phyloP scores from a whole-genome alignment of 176 grass and related monocot species.

The Cenchrus americanus region DNA sequence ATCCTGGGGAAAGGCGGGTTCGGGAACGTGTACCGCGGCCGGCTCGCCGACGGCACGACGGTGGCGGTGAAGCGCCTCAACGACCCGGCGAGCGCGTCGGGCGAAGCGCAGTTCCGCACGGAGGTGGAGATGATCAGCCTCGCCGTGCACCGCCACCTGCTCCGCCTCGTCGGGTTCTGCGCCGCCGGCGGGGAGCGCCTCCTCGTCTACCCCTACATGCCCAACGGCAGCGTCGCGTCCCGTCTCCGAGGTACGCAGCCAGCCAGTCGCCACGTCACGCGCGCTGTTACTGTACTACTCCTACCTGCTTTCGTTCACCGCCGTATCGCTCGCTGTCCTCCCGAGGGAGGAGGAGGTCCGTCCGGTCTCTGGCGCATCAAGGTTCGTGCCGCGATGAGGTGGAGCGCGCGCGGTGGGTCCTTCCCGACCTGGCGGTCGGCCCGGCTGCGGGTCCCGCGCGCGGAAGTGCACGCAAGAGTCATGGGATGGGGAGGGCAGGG shows the following conservation, averaged over 20 bases:
- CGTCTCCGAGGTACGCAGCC: conserved; percentile 76
- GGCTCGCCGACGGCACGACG: conserved; percentile 57
- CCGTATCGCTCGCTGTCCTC: too few relatives aligned
- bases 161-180: conserved; percentile 87
- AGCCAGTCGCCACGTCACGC: too few relatives aligned
- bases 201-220: conserved; percentile 95
- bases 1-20: conserved; percentile 86
- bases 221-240: conserved; percentile 89
- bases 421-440: not conserved
- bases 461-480: conserved; percentile 41
- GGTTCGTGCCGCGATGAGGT: not conserved
- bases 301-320: too few relatives aligned
- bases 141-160: conserved; percentile 90
- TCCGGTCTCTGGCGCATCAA: not conserved
- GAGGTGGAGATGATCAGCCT: conserved; percentile 99
- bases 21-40: conserved; percentile 86
- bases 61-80: conserved; percentile 94
- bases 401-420: not conserved
- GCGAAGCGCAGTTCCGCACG: conserved; percentile 87
- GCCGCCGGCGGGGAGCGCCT: conserved; percentile 71
- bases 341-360: not conserved
- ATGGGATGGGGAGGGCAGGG: conserved; percentile 25
- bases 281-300: too few relatives aligned
- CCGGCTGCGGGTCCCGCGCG: not conserved
- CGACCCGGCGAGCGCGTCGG: conserved; percentile 65